These are phyloP conservation scores for Mychonastes homosphaera DNA, from an alignment of 139 green algal species.

Conservation along the genomic window DNA sequence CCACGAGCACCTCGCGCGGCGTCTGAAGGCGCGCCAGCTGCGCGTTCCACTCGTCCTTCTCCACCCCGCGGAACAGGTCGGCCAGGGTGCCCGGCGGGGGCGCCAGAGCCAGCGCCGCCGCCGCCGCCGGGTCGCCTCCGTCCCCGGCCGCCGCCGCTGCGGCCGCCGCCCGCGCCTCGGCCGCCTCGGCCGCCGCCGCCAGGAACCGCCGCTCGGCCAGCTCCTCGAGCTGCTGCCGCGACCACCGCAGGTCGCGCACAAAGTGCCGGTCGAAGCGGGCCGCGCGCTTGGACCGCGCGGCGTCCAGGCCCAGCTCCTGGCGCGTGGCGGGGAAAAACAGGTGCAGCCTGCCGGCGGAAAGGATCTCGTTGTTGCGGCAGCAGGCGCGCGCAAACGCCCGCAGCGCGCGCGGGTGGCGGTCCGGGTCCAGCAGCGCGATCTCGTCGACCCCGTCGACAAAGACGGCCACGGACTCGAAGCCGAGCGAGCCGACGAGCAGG, in stretches of 20 bases:
- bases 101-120: no score
- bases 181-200: neutral
- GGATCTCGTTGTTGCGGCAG: constrained; percentile 81
- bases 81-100: neutral
- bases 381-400: constrained; percentile 78
- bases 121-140: neutral
- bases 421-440: constrained; percentile 72
- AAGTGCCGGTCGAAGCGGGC: constrained; percentile 79
- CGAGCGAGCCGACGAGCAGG: constrained; percentile 58
- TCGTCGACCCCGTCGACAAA: constrained; percentile 91
- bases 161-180: neutral
- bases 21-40: constrained; percentile 76
- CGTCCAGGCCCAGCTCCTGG: constrained; percentile 77
- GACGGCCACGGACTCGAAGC: constrained; percentile 68
- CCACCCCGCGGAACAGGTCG: constrained; percentile 31
- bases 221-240: constrained; percentile 82
- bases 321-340: constrained; percentile 86
- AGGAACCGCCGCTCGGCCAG: constrained; percentile 70
- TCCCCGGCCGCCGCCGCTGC: neutral
- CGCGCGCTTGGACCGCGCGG: constrained; percentile 78
- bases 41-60: constrained; percentile 68
- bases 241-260: constrained; percentile 78
- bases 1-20: constrained; percentile 82
- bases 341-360: constrained; percentile 83
- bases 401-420: constrained; percentile 67